A percentile compares a stretch with the other conserved stretches of the same genome.
Evolutionary conservation across 345 rosid species (phyloP).

Genomic region (Brassica rapa): DNA sequence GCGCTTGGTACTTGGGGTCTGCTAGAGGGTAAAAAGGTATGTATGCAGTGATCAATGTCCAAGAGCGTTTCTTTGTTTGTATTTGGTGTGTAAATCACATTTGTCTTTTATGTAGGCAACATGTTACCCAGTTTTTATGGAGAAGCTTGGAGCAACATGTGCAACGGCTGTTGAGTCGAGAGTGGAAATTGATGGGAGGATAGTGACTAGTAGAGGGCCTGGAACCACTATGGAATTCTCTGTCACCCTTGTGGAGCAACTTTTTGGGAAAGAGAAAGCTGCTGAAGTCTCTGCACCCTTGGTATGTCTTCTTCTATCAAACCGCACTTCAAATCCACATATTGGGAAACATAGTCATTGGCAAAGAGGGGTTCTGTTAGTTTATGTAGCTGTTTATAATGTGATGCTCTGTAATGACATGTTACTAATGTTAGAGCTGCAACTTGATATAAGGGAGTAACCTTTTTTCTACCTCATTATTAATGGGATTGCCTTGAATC

Average conservation of each 20-base stretch:
- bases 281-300: conserved; percentile 72
- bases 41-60: background rate
- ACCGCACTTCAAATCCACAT: background rate
- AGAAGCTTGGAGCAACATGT: conserved; percentile 61
- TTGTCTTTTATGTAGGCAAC: conserved; percentile 78
- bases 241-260: conserved; percentile 63
- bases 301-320: conserved; percentile 45
- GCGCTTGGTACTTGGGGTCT: conserved; percentile 85
- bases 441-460: background rate
- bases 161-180: conserved; percentile 80
- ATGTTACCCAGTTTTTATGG: conserved; percentile 82
- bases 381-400: background rate
- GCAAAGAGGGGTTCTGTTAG: background rate
- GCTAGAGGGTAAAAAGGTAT: conserved; percentile 78
- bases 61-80: too few species aligned
- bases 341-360: background rate
- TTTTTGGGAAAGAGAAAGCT: conserved; percentile 84
- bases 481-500: conserved; percentile 3
- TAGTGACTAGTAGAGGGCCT: conserved; percentile 83
- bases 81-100: background rate
- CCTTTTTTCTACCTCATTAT: background rate
- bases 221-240: conserved; percentile 93
- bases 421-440: background rate
- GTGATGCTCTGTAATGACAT: background rate
- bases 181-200: conserved; percentile 76